phyloP scores from a whole-genome alignment of 2,329 filamentous ascomycete genomes.

The Aurifilum marmelostoma region DNA sequence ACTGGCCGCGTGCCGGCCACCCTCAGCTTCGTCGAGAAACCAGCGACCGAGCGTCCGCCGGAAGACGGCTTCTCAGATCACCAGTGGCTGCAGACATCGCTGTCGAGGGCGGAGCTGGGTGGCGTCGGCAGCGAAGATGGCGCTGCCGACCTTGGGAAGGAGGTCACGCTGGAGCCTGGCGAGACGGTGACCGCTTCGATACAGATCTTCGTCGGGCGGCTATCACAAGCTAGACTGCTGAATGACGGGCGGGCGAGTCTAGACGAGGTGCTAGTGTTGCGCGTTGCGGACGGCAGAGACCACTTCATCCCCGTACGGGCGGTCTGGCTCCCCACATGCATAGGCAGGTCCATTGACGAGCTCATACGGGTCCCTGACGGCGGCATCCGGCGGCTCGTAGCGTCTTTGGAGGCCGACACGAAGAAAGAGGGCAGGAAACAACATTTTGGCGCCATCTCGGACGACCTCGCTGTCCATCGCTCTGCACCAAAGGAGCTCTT shows the following conservation, averaged over 20 bases:
- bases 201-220: slow-evolving; percentile 65
- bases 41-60: slow-evolving; percentile 52
- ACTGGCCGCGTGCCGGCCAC: slow-evolving; percentile 81
- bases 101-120: slow-evolving; percentile 55
- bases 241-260: slow-evolving; percentile 70
- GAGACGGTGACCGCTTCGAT: slow-evolving; percentile 76
- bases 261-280: slow-evolving; percentile 86
- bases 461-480: slow-evolving; percentile 64
- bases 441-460: slow-evolving; percentile 52
- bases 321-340: slow-evolving; percentile 78
- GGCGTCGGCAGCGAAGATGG: slow-evolving; percentile 35
- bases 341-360: slow-evolving; percentile 86
- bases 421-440: slow-evolving; percentile 37
- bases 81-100: slow-evolving; percentile 72
- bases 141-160: slow-evolving; percentile 41
- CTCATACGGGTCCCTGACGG: slow-evolving; percentile 84
- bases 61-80: slow-evolving; percentile 33
- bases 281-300: slow-evolving; percentile 82
- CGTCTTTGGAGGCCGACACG: slow-evolving; percentile 33
- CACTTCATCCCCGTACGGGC: slow-evolving; percentile 86
- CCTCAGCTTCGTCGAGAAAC: slow-evolving; percentile 78
- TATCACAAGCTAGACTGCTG: slow-evolving; percentile 67
- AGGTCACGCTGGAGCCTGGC: slow-evolving; percentile 78
- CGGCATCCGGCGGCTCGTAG: slow-evolving; percentile 64
- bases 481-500: slow-evolving; percentile 90